Conservation (phyloP, 495 filamentous ascomycete genomes). For the Cladorrhinum samala region DNA sequence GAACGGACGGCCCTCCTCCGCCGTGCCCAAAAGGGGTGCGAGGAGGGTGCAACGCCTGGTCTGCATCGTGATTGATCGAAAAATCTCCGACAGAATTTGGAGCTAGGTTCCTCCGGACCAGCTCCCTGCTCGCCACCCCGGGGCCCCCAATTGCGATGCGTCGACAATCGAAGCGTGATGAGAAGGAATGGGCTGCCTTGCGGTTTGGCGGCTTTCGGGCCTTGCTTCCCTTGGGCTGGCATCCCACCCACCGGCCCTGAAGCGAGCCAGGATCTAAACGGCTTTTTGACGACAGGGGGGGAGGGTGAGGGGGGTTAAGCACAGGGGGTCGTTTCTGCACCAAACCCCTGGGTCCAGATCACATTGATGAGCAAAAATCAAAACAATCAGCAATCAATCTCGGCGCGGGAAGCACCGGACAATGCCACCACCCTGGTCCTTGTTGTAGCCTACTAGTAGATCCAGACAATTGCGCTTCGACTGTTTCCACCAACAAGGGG, state of each 20-base stretch:
- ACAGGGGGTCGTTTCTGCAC: no score
- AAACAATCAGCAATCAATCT: no score
- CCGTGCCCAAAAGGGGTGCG: conserved; percentile 18
- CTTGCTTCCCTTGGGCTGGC: conserved; percentile 8
- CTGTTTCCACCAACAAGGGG: no score
- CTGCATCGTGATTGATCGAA: conserved; percentile 11
- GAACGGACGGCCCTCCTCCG: conserved; percentile 22
- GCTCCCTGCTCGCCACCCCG: conserved; percentile 2
- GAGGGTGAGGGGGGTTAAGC: no score
- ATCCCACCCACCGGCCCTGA: not conserved
- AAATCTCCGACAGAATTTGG: conserved; percentile 14
- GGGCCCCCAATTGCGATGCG: conserved; percentile 3
- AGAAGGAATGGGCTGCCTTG: not conserved
- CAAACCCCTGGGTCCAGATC: conserved; percentile 8
- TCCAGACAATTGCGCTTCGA: no score
- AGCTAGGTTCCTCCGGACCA: conserved; percentile 6
- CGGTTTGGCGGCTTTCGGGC: conserved; percentile 8
- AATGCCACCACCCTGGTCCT: not conserved
- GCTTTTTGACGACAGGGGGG: conserved; percentile 1
- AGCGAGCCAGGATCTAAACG: conserved; percentile 2
- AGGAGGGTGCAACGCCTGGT: conserved; percentile 11
- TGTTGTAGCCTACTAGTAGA: no score
- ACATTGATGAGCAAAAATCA: no score
- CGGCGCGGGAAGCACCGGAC: no score
- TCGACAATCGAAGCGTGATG: conserved; percentile 2